Conservation (phyloP, 169 alveolate species). For the Pseudocohnilembus persalinus region DNA sequence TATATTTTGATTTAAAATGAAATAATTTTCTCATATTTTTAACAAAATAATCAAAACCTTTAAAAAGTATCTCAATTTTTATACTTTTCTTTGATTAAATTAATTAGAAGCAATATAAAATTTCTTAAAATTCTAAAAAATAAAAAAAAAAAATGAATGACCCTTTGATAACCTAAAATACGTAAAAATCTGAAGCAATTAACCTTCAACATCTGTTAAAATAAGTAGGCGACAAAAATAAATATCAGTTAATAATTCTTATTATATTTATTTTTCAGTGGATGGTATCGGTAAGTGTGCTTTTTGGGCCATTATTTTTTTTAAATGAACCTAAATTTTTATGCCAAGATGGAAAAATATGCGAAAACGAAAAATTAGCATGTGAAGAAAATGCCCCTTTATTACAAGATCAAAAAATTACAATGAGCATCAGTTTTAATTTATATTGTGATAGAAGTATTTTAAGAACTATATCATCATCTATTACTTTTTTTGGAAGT, state of each 20-base stretch:
- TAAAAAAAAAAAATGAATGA: background rate
- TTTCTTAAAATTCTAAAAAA: no score
- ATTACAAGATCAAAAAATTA: no score
- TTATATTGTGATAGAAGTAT: background rate
- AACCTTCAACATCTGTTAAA: background rate
- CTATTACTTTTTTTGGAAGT: background rate
- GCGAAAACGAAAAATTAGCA: background rate
- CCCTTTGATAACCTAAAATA: no score
- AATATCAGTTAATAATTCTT: background rate
- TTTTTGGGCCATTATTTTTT: background rate
- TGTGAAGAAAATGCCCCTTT: background rate
- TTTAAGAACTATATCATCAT: slow-evolving; percentile 16
- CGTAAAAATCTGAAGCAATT: background rate
- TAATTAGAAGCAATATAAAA: background rate
- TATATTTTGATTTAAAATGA: no score
- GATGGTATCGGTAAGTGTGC: background rate
- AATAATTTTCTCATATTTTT: no score
- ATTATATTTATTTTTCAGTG: background rate
- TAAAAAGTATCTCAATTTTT: no score
- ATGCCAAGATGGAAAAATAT: background rate
- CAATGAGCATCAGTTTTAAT: background rate
- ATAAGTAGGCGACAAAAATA: background rate
- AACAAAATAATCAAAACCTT: no score
- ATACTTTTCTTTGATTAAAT: background rate
- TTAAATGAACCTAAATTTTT: background rate